Evolutionary conservation across 345 rosid species (phyloP).

Genomic region (Adansonia digitata): DNA sequence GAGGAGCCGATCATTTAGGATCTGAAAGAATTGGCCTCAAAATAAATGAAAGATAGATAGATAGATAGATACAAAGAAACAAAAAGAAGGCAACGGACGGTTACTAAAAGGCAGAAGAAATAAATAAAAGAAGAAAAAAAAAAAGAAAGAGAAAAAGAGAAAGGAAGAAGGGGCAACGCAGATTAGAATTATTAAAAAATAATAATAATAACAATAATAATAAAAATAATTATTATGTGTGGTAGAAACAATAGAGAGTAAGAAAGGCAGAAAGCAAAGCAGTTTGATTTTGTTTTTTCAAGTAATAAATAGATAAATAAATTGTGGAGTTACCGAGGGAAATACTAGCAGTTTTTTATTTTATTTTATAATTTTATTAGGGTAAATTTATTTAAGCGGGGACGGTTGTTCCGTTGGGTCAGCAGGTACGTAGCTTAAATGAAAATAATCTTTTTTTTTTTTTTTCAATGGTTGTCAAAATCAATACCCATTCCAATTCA

Average conservation of each 20-base stretch:
- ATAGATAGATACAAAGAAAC: background rate
- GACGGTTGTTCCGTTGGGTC: background rate
- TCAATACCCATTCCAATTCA: too few species aligned
- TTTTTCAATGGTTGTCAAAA: too few species aligned
- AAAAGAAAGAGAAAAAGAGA: slow-evolving; percentile 3
- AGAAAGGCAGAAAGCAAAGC: background rate
- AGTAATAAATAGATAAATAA: too few species aligned
- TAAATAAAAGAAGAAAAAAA: background rate
- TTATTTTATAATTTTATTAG: background rate
- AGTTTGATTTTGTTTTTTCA: background rate
- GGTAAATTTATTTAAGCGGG: background rate
- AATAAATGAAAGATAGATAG: background rate
- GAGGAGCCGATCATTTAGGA: slow-evolving; percentile 31
- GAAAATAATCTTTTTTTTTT: too few species aligned
- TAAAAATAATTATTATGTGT: background rate
- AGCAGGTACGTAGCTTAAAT: background rate
- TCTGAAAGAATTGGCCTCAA: slow-evolving; percentile 16
- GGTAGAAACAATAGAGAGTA: slow-evolving; percentile 11
- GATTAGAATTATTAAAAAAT: slow-evolving; percentile 6
- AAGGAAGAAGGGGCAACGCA: slow-evolving; percentile 4
- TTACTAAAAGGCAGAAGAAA: background rate
- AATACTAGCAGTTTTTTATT: background rate
- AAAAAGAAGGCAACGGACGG: slow-evolving; percentile 13
- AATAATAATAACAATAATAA: too few species aligned
- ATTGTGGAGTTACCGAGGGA: background rate